phyloP scores from a whole-genome alignment of 2,329 filamentous ascomycete genomes.

The Sarocladiaceae sp. region DNA sequence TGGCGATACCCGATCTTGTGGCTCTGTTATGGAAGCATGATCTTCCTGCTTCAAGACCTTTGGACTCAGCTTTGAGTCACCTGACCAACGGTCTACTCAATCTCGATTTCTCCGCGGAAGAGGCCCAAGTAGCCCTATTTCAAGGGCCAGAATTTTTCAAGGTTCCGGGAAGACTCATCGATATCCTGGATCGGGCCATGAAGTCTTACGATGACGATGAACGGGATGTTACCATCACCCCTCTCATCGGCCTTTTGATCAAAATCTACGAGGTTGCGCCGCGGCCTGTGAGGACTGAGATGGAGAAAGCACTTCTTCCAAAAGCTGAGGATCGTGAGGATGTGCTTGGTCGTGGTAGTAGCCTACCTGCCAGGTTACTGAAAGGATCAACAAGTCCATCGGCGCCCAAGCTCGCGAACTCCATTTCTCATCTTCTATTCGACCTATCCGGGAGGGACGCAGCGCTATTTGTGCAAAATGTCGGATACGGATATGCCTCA shows the following conservation, averaged over 20 bases:
- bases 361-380: slow-evolving; percentile 72
- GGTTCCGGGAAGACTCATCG: slow-evolving; percentile 48
- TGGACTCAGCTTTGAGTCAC: slow-evolving; percentile 67
- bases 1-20: slow-evolving; percentile 65
- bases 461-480: slow-evolving; percentile 77
- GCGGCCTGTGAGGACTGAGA: background rate
- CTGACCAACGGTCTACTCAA: slow-evolving; percentile 80
- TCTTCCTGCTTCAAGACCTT: slow-evolving; percentile 56
- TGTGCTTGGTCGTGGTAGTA: slow-evolving; percentile 71
- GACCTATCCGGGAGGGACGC: slow-evolving; percentile 81
- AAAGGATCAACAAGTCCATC: slow-evolving; percentile 71
- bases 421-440: slow-evolving; percentile 75
- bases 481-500: slow-evolving; percentile 91
- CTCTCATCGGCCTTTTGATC: slow-evolving; percentile 13
- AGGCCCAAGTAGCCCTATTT: slow-evolving; percentile 56
- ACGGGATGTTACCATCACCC: slow-evolving; percentile 13
- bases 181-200: slow-evolving; percentile 14
- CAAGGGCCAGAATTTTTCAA: slow-evolving; percentile 56
- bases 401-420: slow-evolving; percentile 69
- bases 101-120: slow-evolving; percentile 60
- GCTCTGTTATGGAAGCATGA: slow-evolving; percentile 60
- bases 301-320: slow-evolving; percentile 56
- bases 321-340: slow-evolving; percentile 69
- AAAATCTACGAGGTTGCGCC: slow-evolving; percentile 14
- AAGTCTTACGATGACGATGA: slow-evolving; percentile 13